Evolutionary conservation across 108 stramenopile genomes (phyloP).

Genomic region (Cyclotella kingstonii): DNA sequence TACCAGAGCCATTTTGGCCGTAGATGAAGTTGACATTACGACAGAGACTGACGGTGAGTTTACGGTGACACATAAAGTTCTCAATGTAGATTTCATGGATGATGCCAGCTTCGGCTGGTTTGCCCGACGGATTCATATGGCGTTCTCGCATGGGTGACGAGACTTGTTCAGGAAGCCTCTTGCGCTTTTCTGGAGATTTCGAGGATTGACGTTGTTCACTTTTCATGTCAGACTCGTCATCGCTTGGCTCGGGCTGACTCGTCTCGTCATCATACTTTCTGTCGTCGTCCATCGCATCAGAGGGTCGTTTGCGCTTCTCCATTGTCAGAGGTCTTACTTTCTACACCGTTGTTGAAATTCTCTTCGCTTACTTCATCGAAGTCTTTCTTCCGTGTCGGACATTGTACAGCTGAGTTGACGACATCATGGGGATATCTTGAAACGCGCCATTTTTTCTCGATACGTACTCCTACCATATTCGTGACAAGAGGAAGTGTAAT

Average conservation of each 20-base stretch:
- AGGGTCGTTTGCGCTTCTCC: no score
- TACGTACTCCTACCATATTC: no score
- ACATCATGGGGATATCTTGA: no score
- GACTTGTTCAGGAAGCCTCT: not conserved
- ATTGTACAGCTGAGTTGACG: no score
- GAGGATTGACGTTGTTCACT: not conserved
- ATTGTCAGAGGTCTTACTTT: not conserved
- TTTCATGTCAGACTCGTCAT: no score
- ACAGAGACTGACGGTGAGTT: conserved; percentile 62
- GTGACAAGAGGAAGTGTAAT: no score
- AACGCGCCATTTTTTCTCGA: no score
- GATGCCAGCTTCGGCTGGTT: conserved; percentile 64
- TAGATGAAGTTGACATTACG: conserved; percentile 94
- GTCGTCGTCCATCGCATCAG: no score
- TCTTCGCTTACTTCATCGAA: conserved; percentile 4
- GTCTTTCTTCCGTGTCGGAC: no score
- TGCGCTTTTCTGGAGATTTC: not conserved
- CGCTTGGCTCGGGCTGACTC: no score
- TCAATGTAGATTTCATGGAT: conserved; percentile 78
- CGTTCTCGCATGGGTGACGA: conserved; percentile 28
- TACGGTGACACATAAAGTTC: conserved; percentile 96
- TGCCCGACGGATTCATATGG: conserved; percentile 40
- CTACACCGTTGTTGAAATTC: conserved; percentile 18
- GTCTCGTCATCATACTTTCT: no score
- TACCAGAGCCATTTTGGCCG: conserved; percentile 92